Base-by-base conservation (phyloP, 768 basidiomycete species). In the Coprinopsis sp. region DNA sequence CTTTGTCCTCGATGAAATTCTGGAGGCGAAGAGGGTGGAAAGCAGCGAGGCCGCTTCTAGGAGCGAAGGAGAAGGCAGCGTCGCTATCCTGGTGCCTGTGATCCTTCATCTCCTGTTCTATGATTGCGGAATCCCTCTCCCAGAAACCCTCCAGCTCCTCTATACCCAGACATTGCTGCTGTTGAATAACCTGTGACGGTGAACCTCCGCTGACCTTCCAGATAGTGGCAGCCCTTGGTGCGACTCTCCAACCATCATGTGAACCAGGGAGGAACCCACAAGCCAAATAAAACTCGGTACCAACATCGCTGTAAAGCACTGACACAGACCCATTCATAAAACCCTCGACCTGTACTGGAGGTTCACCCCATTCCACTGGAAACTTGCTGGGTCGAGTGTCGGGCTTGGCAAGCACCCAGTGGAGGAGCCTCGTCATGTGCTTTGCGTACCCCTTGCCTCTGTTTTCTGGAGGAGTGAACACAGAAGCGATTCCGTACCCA, bases 381-480 rank as follows among this genome's bases (percentile, higher is more conserved):
- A 63, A 64, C 21, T 43, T 28, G 4, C 50, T 41, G 4, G 53
- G 45, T 14, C 58, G 29, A 14, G 51, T 51, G 3, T 53, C 44
- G 21, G 47, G 43, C n/a, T 54, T 51, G 14, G 56, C 62, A 19
- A 66, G 48, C 2, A 64, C 55, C 64, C 64, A 66, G 54, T 85
- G 82, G 28, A 85, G 46, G 19, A 85, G 69, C 12, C 72, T 66
- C 81, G 84, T 81, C 81, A 83, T 81, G 50, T 80, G 77, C 10
- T 59, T 57, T 8, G 76, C 81, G 50, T 81, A 84, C 16, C 83
- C 81, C 43, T 73, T 73, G 10, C 71, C 63, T 44, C 79, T 71
- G 16, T 79, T 67, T 24, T 54, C 46, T 0, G 67, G 57, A 13
- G 77, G 76, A 4, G 80, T 82, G 58, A 71, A 84, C 7, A 84